Conservation (phyloP, 2,329 filamentous ascomycete species). For the Thielaviopsis punctulata region DNA sequence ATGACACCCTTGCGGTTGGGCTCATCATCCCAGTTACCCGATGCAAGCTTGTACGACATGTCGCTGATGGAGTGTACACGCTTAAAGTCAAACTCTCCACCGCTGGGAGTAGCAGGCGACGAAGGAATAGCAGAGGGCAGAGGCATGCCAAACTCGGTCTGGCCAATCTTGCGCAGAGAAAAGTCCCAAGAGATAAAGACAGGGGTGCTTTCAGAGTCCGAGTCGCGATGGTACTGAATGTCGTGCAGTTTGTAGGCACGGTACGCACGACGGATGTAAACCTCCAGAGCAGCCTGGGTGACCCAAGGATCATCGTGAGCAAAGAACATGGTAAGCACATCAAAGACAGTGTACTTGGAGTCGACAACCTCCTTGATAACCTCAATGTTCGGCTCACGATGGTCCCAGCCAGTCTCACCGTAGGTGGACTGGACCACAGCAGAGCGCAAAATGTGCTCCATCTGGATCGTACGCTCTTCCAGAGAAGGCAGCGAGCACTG, state of each 20-base stretch:
- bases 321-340: conserved; percentile 90
- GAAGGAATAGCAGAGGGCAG: conserved; percentile 67
- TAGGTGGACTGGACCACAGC: conserved; percentile 95
- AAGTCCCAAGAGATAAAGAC: conserved; percentile 93
- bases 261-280: conserved; percentile 92
- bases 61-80: conserved; percentile 91
- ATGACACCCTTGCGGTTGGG: conserved; percentile 84
- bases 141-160: conserved; percentile 75
- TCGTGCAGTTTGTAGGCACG: conserved; percentile 84
- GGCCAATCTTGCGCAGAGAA: conserved; percentile 77
- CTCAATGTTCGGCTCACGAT: conserved; percentile 77
- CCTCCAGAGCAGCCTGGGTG: conserved; percentile 78
- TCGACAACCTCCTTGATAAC: conserved; percentile 96
- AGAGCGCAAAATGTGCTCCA: conserved; percentile 95
- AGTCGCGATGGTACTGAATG: conserved; percentile 74
- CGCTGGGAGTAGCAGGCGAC: conserved; percentile 55
- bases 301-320: conserved; percentile 90
- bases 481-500: conserved; percentile 91
- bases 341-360: conserved; percentile 96
- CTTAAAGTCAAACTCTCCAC: conserved; percentile 48
- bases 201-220: conserved; percentile 45
- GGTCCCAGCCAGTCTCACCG: conserved; percentile 91
- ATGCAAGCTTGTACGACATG: conserved; percentile 62
- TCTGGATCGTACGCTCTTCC: conserved; percentile 85
- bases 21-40: conserved; percentile 52